Base-by-base conservation (phyloP, 208 protist species). In the Histomonas meleagridis region DNA sequence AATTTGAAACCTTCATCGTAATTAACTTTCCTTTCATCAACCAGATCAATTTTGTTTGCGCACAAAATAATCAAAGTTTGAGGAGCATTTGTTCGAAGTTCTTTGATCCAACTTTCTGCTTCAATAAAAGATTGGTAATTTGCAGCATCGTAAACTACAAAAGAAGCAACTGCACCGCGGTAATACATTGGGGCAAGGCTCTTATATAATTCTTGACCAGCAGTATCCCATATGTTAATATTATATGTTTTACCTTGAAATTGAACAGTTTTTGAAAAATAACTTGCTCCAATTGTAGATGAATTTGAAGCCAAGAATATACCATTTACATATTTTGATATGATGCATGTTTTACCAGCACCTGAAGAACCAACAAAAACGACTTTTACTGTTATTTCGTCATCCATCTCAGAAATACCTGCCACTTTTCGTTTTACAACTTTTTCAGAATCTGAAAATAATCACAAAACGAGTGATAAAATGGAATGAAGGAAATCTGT, bases 301-400 rank as follows among this genome's bases (percentile, higher is more conserved):
- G 35, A 10, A 28, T 21, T 16, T 76, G 4, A 35, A 35, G 35
- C 32, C 9, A 7, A 46, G 65, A 46, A 46, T 16, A 14, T 7
- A 46, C 65, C 65, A 46, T 18, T 46, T 10, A 76, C n/a, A 46
- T 76, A 86, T 55, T 28, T 86, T 18, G 32, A 46, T 18, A 86
- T 86, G 23, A 86, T 12, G 16, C 40, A 86, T 55, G 76, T 86
- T 55, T 86, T 86, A 14, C 76, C 76, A n/a, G 55, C 76, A 86
- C 55, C 55, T 86, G 76, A 51, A 38, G 76, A 38, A 38, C 76
- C 76, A 86, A 86, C 46, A 48, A 86, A 18, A 55, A 86, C 76
- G 55, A 86, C 46, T 28, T 86, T 86, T 9, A 79, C n/a, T n/a
- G n/a, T n/a, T n/a, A n/a, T n/a, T n/a, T n/a, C n/a, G n/a, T n/a